A percentile compares a stretch with the other conserved stretches of the same genome.
Evolutionary conservation across 2,329 filamentous ascomycete species (phyloP).

Genomic region (Onygenales sp.): DNA sequence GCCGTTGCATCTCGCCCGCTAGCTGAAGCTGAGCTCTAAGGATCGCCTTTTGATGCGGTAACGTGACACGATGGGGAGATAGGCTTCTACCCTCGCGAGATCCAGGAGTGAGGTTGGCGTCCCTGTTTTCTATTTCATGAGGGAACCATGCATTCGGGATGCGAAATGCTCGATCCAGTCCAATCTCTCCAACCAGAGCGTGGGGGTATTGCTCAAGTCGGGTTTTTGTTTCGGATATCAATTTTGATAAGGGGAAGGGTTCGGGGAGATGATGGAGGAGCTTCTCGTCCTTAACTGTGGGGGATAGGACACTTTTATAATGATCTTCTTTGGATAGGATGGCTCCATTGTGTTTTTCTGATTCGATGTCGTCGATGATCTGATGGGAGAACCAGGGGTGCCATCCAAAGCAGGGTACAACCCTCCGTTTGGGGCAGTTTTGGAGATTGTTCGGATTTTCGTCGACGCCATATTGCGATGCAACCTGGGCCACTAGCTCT

Average conservation of each 20-base stretch:
- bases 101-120: constrained; percentile 42
- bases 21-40: constrained; percentile 49
- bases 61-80: constrained; percentile 47
- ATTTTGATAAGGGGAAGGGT: constrained; percentile 43
- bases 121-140: constrained; percentile 17
- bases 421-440: constrained; percentile 13
- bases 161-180: constrained; percentile 52
- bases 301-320: constrained; percentile 43
- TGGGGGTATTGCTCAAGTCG: constrained; percentile 42
- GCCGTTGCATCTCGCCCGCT: constrained; percentile 48
- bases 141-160: constrained; percentile 44
- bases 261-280: constrained; percentile 45
- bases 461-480: constrained; percentile 4
- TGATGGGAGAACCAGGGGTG: constrained; percentile 61
- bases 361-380: constrained; percentile 39
- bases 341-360: constrained; percentile 10
- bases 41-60: constrained; percentile 49
- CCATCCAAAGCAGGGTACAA: constrained; percentile 57
- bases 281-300: constrained; percentile 30
- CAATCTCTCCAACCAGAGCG: constrained; percentile 53
- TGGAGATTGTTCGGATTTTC: constrained; percentile 12
- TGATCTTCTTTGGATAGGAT: constrained; percentile 32
- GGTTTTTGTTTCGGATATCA: constrained; percentile 40
- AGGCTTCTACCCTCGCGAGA: constrained; percentile 50
- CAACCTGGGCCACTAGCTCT: constrained; percentile 39